Conservation (phyloP, 345 rosid genomes). For the Microthlaspi erraticum region DNA sequence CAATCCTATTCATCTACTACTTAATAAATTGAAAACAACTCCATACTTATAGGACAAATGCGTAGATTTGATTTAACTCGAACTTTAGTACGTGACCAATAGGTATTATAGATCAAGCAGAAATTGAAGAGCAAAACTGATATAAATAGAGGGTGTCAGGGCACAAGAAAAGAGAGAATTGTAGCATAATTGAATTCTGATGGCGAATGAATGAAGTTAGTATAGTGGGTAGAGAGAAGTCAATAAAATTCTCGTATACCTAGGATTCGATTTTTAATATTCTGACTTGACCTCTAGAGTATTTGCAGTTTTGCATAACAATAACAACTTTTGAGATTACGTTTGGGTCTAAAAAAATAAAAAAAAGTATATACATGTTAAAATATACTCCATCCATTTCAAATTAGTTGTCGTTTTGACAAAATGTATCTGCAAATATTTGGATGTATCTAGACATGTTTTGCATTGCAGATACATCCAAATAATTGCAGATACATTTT, state of each 20-base stretch:
- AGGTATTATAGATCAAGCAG: background rate
- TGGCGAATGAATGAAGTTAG: slow-evolving; percentile 17
- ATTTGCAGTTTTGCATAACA: slow-evolving; percentile 10
- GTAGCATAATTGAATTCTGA: slow-evolving; percentile 1
- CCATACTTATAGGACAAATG: background rate
- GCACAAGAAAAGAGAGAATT: background rate
- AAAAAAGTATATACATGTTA: too few relatives aligned
- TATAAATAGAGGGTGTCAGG: background rate
- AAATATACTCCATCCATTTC: too few relatives aligned
- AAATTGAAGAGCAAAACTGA: background rate
- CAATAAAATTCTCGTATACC: slow-evolving; percentile 11
- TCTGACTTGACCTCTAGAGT: background rate
- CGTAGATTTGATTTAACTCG: background rate
- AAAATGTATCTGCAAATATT: too few relatives aligned
- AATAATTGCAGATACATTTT: too few relatives aligned
- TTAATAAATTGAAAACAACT: background rate
- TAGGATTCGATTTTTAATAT: slow-evolving; percentile 3
- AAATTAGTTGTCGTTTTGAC: too few relatives aligned
- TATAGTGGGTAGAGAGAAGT: slow-evolving; percentile 5
- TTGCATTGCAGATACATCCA: too few relatives aligned
- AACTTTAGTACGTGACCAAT: background rate
- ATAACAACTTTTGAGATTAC: background rate
- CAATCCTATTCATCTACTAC: background rate
- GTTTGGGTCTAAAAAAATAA: slow-evolving; percentile 3
- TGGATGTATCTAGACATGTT: too few relatives aligned